Base-by-base conservation (phyloP, 2,329 filamentous ascomycete genomes). In the Chalaropsis thielavioides region DNA sequence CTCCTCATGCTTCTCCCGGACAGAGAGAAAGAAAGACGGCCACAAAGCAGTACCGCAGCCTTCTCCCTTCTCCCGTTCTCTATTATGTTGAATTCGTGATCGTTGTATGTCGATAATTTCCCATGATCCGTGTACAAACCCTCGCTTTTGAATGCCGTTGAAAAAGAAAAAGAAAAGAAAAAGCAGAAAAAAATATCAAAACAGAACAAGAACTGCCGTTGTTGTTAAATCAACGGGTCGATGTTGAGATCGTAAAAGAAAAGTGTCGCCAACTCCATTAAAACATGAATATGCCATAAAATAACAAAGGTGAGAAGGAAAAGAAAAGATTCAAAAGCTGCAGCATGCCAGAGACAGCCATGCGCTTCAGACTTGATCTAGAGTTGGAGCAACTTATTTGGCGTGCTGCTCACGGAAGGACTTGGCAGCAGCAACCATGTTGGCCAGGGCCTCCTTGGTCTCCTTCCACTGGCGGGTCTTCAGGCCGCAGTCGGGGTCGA, bases 391-490 rank as follows among this genome's bases (percentile, higher is more conserved):
- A 61, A 41, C 72, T 77, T 81, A 81, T 78, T 88, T 85, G 76
- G 84, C 75, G 80, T 95, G 88, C 84, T 96, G 91, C 78, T 87
- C 78, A 76, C 94, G 92, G 91, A 86, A 97, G 83, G 81, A 87
- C 85, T 96, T 96, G 82, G 94, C 92, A 67, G 94, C 94, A 76
- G 92, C 92, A 79, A 99, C 92, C 90, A 99, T 88, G 87, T 96
- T 96, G 81, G 80, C 81, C 75, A 99, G 81, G 67, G 92, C 90
- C 75, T 90, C 90, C 88, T 96, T 97, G 78, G 92, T 96, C 86
- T 99, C 92, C 78, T 88, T 85, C 92, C 94, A 97, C 82, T 95
- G 89, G 73, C 94, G 89, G 72, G 94, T 99, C 90, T 99, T 99
- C 68, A 99, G 86, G 82, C 94, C 94, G 75, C 94, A 99, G 82